Base-by-base conservation (phyloP, 805 yeast genomes). In the Blastobotrys parvus region DNA sequence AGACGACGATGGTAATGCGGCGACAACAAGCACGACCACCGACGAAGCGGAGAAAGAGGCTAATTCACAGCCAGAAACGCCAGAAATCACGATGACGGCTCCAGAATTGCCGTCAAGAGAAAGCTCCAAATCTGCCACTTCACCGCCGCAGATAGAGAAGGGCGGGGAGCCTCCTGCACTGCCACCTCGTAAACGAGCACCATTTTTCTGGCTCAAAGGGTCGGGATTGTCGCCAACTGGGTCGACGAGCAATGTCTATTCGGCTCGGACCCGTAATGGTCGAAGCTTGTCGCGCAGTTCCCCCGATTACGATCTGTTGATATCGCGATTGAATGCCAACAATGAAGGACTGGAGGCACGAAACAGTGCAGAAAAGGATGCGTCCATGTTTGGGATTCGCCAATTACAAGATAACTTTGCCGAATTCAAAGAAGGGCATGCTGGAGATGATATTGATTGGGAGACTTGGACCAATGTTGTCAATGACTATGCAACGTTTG, bases 381-480 rank as follows among this genome's bases (percentile, higher is more conserved):
- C 73, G 29, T 61, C 77, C 13, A 61, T 65, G 33, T 62, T 67
- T 6, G 79, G 80, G 4, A 52, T 56, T 13, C 44, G 47, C 27
- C 60, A 61, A 41, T 62, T 63, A 22, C 66, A 62, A 47, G 59
- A 54, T 46, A 54, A 53, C 38, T 66, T 65, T 41, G 59, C 52
- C 42, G 46, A 42, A 36, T 48, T 55, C 33, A 38, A 39, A 32
- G 43, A 43, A 18, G 43, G 38, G 37, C 42, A 39, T 21, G 37
- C 15, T 10, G 20, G 27, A 20, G 38, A 37, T 30, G 33, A 39
- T 34, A 49, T 54, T 16, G 58, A 61, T 48, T 64, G 67, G 67
- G 84, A 82, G 36, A 84, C 86, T 59, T 90, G 97, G 97, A 74
- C 89, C 4, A 67, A 67, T 30, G 83, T 89, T 15, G 86, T 87